Evolutionary conservation across 169 alveolate genomes (phyloP).

Genomic region (Plasmodium knowlesi): DNA sequence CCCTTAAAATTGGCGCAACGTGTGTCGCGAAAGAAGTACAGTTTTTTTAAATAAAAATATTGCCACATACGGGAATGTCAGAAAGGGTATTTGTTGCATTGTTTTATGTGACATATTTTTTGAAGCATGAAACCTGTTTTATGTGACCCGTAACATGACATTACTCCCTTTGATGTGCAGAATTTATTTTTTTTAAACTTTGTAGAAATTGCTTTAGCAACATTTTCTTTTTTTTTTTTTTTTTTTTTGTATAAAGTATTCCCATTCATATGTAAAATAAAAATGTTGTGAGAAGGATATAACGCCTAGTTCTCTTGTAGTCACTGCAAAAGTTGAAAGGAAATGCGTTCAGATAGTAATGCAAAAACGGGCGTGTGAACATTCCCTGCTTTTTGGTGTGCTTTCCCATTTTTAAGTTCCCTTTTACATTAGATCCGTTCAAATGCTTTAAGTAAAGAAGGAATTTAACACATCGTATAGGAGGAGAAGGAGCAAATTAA

Average conservation of each 20-base stretch:
- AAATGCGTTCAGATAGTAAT: not conserved
- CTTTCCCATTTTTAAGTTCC: not conserved
- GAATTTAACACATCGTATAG: not conserved
- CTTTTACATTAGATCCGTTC: not conserved
- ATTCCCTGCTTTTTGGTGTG: not conserved
- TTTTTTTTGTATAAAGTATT: not conserved
- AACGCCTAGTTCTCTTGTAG: not conserved
- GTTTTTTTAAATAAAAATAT: not conserved
- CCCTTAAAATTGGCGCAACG: not conserved
- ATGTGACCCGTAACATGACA: not conserved
- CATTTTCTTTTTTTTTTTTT: not conserved
- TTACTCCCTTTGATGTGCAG: not conserved
- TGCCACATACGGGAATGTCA: not conserved
- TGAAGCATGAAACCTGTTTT: not conserved
- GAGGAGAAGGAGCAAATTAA: not conserved
- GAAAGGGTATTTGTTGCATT: not conserved
- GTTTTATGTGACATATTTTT: not conserved
- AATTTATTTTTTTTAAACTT: not conserved
- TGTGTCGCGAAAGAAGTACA: not conserved
- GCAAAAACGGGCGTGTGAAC: not conserved
- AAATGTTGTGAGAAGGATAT: not conserved
- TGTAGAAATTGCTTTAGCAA: not conserved
- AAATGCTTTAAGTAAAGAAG: not conserved
- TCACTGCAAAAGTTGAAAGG: not conserved
- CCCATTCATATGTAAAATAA: not conserved